Evolutionary conservation across 73 alveolate genomes (phyloP).

Genomic region (Loxodes magnus): DNA sequence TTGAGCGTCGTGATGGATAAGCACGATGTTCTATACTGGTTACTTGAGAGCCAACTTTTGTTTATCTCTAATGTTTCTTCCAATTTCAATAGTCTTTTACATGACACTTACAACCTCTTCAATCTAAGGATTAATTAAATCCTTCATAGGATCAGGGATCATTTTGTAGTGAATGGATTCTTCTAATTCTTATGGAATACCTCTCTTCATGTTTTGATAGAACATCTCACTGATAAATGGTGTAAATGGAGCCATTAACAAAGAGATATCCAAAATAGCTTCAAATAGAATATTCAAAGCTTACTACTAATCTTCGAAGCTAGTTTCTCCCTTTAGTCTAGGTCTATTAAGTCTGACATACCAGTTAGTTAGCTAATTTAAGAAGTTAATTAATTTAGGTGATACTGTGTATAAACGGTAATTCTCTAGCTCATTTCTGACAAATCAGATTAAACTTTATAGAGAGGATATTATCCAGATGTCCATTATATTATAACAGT

Average conservation of each 20-base stretch:
- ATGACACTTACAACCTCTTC: conserved; percentile 65
- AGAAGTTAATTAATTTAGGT: conserved; percentile 68
- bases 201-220: conserved; percentile 86
- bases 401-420: conserved; percentile 87
- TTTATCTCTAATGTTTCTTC: conserved; percentile 87
- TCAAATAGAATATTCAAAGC: conserved; percentile 78
- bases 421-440: conserved; percentile 87
- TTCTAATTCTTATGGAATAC: conserved; percentile 62
- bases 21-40: conserved; percentile 64
- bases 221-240: conserved; percentile 93
- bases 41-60: conserved; percentile 76
- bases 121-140: conserved; percentile 65
- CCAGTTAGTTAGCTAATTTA: conserved; percentile 91
- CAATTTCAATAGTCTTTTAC: conserved; percentile 81
- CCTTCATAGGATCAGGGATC: conserved; percentile 73
- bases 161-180: conserved; percentile 86
- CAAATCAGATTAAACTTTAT: conserved; percentile 73
- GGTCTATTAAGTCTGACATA: conserved; percentile 92
- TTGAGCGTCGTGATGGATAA: conserved; percentile 60
- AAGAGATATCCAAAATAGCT: conserved; percentile 63
- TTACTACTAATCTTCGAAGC: conserved; percentile 56
- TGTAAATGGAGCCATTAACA: conserved; percentile 90
- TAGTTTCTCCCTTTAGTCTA: conserved; percentile 94
- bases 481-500: conserved; percentile 70
- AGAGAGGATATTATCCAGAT: conserved; percentile 88